phyloP scores from a whole-genome alignment of 352 stramenopile species.

The Thraustochytrium sp. region DNA sequence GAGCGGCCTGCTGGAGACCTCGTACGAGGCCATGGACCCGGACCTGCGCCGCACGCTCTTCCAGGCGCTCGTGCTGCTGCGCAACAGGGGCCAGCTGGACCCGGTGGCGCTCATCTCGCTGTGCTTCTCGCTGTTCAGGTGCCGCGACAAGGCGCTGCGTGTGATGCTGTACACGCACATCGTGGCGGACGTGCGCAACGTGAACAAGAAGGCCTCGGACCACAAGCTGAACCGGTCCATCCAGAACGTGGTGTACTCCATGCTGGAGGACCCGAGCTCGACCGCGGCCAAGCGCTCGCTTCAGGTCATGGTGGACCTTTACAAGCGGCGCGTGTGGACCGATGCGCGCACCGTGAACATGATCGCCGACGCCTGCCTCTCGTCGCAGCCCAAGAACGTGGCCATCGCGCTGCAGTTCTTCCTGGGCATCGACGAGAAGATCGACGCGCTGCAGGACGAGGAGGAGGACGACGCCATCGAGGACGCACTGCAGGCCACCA shows the following conservation, averaged over 20 bases:
- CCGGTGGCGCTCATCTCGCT: slow-evolving; percentile 84
- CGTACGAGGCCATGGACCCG: slow-evolving; percentile 77
- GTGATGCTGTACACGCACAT: slow-evolving; percentile 91
- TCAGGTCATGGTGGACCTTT: slow-evolving; percentile 89
- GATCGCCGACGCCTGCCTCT: slow-evolving; percentile 81
- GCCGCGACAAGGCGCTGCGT: slow-evolving; percentile 88
- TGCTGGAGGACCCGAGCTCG: slow-evolving; percentile 72
- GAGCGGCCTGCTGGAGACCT: slow-evolving; percentile 80
- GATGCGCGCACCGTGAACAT: slow-evolving; percentile 93
- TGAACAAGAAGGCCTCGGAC: slow-evolving; percentile 76
- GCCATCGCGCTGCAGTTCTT: slow-evolving; percentile 94
- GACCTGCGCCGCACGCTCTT: slow-evolving; percentile 88
- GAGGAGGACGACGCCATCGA: slow-evolving; percentile 71
- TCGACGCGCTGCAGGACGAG: slow-evolving; percentile 74
- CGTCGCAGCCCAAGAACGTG: slow-evolving; percentile 69
- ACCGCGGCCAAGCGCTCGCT: slow-evolving; percentile 71
- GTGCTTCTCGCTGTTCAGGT: slow-evolving; percentile 93
- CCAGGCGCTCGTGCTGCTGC: slow-evolving; percentile 89
- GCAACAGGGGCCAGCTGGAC: slow-evolving; percentile 85
- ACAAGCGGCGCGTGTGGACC: slow-evolving; percentile 89
- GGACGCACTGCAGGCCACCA: slow-evolving; percentile 69
- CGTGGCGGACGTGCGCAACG: slow-evolving; percentile 84
- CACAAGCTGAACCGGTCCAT: slow-evolving; percentile 89
- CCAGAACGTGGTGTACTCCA: slow-evolving; percentile 89
- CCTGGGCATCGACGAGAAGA: slow-evolving; percentile 93